phyloP scores from a whole-genome alignment of 1,284 basidiomycete species.

The Trichosporon coremiiforme region DNA sequence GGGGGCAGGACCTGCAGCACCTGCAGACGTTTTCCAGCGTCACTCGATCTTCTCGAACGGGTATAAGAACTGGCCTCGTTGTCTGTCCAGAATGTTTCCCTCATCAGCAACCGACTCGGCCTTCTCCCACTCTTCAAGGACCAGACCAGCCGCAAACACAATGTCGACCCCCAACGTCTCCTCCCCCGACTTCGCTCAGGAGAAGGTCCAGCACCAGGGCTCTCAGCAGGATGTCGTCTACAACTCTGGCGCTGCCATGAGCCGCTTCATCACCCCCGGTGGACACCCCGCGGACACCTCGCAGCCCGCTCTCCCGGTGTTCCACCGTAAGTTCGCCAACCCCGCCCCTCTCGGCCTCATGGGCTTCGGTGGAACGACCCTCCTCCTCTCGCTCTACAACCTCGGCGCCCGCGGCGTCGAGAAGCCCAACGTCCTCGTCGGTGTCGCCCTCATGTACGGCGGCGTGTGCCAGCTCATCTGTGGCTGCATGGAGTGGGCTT shows the following conservation, averaged over 20 bases:
- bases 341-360: slow-evolving; percentile 61
- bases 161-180: slow-evolving; percentile 18
- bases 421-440: slow-evolving; percentile 73
- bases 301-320: slow-evolving; percentile 53
- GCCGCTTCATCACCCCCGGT: slow-evolving; percentile 47
- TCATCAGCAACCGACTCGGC: slow-evolving; percentile 13
- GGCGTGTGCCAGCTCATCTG: slow-evolving; percentile 71
- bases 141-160: slow-evolving; percentile 3
- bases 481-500: slow-evolving; percentile 67
- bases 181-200: background rate
- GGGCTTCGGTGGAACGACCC: slow-evolving; percentile 60
- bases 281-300: slow-evolving; percentile 53
- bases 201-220: background rate
- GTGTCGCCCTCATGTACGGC: slow-evolving; percentile 74
- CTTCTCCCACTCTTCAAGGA: background rate
- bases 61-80: background rate
- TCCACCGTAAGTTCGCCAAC: slow-evolving; percentile 59
- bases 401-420: slow-evolving; percentile 52
- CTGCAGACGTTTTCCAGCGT: background rate
- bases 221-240: slow-evolving; percentile 1
- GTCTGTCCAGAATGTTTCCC: background rate
- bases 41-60: background rate
- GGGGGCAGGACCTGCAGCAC: background rate
- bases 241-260: slow-evolving; percentile 17
- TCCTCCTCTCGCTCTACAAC: slow-evolving; percentile 59